Evolutionary conservation across 2,329 filamentous ascomycete species (phyloP), one percentile per base, ranked within the genome.

Genomic region (Xylariales sp.): DNA sequence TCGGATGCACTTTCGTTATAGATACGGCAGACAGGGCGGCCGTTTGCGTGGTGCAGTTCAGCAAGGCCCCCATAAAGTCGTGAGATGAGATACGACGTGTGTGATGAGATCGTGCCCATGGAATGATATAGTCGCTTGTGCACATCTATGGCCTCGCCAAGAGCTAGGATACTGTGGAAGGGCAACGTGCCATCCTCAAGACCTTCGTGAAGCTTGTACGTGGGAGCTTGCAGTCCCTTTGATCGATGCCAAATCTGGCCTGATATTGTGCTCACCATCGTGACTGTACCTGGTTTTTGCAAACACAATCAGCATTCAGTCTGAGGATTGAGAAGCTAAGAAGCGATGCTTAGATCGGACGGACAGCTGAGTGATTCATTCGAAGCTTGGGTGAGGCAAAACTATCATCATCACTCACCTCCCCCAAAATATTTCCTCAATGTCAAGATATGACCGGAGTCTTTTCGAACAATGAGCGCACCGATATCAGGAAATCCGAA

Each of bases 111-210:
- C 42, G 68, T 65, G n/a, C 66, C 61, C 70, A 84, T 79, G 4
- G 70, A 73, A 1, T 71, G 71, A 52, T 75, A 84, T 3, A 85
- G 57, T 21, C 67, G 62, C 24, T 60, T 54, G 54, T 84, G 78
- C 0, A 72, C 70, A 25, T 73, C 68, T 21, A 84, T 74, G 3
- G 79, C 79, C 44, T 78, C 69, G 3, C 72, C 74, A 15, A 84
- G 63, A 0, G 80, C 80, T 40, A 84, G 64, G 45, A 85, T 83
- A 45, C 65, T 80, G 54, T 82, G 80, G 50, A 82, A 82, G 2
- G 80, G 76, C 8, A 81, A 61, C 1, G 80, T 86, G 1, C 82
- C 82, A 50, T 86, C 82, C 54, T 86, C 82, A 6, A 86, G 68
- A 2, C 70, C 68, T 31, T 81, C 76, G 51, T 84, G 78, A 3